These are phyloP conservation scores for Solanum bukasovii DNA, from an alignment of 257 asterid genomes.

Conservation along the genomic window DNA sequence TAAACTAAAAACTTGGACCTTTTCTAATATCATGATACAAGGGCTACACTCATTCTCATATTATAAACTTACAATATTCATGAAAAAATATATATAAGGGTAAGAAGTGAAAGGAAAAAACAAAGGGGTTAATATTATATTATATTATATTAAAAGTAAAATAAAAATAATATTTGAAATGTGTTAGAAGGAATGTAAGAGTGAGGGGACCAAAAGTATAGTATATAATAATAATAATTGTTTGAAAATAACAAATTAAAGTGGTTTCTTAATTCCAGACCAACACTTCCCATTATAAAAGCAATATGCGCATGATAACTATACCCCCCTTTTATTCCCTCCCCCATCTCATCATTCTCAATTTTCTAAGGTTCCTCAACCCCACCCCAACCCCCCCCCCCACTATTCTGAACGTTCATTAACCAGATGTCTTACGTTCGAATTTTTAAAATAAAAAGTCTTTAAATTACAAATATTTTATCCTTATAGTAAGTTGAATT, in stretches of 20 bases:
- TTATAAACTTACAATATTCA: background rate
- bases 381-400: background rate
- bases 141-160: background rate
- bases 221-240: background rate
- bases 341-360: background rate
- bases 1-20: background rate
- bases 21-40: background rate
- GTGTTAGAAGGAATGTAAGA: background rate
- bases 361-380: background rate
- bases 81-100: background rate
- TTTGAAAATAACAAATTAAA: constrained; percentile 10
- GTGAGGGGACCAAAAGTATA: background rate
- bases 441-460: background rate
- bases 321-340: background rate
- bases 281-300: constrained; percentile 14
- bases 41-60: background rate
- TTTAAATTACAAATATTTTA: background rate
- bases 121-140: background rate
- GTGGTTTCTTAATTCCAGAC: constrained; percentile 67
- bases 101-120: background rate
- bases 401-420: background rate
- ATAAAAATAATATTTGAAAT: background rate
- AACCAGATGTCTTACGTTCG: background rate
- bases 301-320: constrained; percentile 30
- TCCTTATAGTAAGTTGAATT: background rate